Evolutionary conservation across 176 grass and related monocot species (phyloP), one percentile per base, ranked within the genome.

Genomic region (Oryza coarctata): DNA sequence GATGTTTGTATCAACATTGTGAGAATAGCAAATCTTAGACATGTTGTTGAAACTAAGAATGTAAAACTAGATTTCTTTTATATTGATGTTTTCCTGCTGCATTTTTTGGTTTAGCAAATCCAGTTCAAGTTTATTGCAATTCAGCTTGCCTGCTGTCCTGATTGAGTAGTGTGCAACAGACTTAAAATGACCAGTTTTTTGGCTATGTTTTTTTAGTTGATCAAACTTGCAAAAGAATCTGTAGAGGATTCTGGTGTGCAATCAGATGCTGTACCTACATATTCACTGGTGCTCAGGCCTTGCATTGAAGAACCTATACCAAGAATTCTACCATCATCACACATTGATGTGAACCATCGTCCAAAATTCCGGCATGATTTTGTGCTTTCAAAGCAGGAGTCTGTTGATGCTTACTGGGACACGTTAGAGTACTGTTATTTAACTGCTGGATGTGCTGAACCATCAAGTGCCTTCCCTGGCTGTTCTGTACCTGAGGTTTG

Each of bases 241-340:
- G 22, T 76, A 74, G 82, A 84, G 65, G 95, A 91, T 91, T 68
- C 63, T 4, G 64, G 66, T 88, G 82, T 52, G 36, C 60, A 70
- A 55, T 71, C 79, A 80, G 84, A 90, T 77, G 77, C 50, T 63
- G 49, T 79, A 28, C 87, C 88, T 79, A 89, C 89, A 69, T 80
- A 98, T 89, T 80, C 80, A 41, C 80, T 98, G 84, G 95, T 91
- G 72, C 72, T 98, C 83, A 94, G 90, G 83, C 92, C 95, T 78
- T 89, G 95, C 79, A 98, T 98, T 64, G 95, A 98, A 87, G 95
- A 94, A 92, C 92, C 95, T 71, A 85, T 84, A 79, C 65, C 79
- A 67, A 92, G 35, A 80, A 84, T 85, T 74, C 32, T 94, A 58
- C 74, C 84, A 66, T 88, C 92, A 60, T 86, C 88, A 6, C 77